phyloP scores from a whole-genome alignment of 768 basidiomycete species.

The Ephemerocybe angulata region DNA sequence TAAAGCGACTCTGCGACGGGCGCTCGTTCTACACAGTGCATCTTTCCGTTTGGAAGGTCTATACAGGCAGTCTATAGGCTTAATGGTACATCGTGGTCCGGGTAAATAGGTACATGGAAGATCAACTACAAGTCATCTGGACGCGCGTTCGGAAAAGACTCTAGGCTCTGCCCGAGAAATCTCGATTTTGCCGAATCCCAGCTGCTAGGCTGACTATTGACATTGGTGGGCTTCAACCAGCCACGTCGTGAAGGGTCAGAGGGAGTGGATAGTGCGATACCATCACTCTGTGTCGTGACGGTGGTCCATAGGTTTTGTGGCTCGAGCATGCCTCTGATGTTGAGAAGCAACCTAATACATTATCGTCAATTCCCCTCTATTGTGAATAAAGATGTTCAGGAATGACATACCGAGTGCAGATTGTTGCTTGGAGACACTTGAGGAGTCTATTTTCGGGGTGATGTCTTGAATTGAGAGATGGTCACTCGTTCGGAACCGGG shows the following conservation, averaged over 20 bases:
- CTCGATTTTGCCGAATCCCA: too few relatives aligned
- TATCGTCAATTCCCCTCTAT: too few relatives aligned
- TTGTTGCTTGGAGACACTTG: conserved; percentile 24
- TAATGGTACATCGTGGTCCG: too few relatives aligned
- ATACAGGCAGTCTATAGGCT: too few relatives aligned
- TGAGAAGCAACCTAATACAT: conserved; percentile 19
- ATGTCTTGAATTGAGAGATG: background rate
- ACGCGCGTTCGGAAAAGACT: too few relatives aligned
- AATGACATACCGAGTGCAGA: conserved; percentile 20
- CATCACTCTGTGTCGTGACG: background rate
- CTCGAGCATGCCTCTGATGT: conserved; percentile 21
- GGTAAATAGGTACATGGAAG: too few relatives aligned
- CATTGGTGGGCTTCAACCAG: too few relatives aligned
- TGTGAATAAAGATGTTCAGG: background rate
- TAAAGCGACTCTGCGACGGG: too few relatives aligned
- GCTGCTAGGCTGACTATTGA: too few relatives aligned
- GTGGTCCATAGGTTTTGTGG: background rate
- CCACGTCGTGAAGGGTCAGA: too few relatives aligned
- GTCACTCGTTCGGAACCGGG: background rate
- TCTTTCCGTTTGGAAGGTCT: background rate
- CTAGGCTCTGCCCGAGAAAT: too few relatives aligned
- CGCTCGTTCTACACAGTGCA: background rate
- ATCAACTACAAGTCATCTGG: too few relatives aligned
- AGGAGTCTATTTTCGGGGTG: conserved; percentile 11
- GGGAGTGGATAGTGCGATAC: background rate